Evolutionary conservation across 1,284 basidiomycete genomes (phyloP).

Genomic region (Clitocybe nebularis): DNA sequence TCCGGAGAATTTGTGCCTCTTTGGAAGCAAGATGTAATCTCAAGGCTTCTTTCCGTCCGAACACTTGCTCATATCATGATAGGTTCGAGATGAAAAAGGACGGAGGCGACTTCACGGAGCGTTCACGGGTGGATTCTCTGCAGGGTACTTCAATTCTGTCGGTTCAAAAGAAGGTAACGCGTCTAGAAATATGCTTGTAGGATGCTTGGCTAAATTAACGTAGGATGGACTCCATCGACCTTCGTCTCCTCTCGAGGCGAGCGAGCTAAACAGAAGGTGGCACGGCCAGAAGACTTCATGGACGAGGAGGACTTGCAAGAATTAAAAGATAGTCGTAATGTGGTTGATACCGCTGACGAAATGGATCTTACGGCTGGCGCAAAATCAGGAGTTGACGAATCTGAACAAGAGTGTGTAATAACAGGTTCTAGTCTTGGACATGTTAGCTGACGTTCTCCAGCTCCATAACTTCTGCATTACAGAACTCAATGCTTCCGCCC

Average conservation of each 20-base stretch:
- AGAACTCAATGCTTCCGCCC: constrained; percentile 55
- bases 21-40: constrained; percentile 90
- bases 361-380: constrained; percentile 65
- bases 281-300: constrained; percentile 92
- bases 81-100: constrained; percentile 95
- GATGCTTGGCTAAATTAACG: neutral
- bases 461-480: constrained; percentile 56
- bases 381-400: constrained; percentile 37
- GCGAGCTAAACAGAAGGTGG: constrained; percentile 58
- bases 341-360: constrained; percentile 75
- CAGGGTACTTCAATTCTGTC: constrained; percentile 95
- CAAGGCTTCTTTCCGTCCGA: neutral
- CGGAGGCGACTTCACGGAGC: constrained; percentile 91
- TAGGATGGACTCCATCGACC: constrained; percentile 91
- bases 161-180: constrained; percentile 90
- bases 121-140: constrained; percentile 97
- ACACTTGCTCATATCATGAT: neutral
- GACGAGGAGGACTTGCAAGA: constrained; percentile 96
- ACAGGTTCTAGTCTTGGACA: constrained; percentile 3
- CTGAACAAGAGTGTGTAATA: constrained; percentile 58
- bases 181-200: constrained; percentile 4
- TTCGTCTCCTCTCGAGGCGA: constrained; percentile 85
- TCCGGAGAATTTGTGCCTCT: constrained; percentile 91
- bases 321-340: constrained; percentile 63
- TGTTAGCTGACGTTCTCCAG: constrained; percentile 31